phyloP scores from a whole-genome alignment of 805 yeast species.

The Lipomyces spencermartinsiae region DNA sequence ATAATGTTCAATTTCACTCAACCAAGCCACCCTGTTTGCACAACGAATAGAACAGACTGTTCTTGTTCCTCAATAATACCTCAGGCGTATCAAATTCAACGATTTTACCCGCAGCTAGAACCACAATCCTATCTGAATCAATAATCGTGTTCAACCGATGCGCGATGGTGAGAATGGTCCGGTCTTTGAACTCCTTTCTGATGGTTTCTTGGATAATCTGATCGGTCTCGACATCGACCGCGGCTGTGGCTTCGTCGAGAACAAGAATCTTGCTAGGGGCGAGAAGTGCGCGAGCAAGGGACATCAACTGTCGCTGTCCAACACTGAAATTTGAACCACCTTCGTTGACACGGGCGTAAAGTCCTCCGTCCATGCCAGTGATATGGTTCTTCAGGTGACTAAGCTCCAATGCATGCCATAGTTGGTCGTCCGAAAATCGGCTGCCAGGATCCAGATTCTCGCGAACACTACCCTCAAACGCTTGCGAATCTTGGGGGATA shows the following conservation, averaged over 20 bases:
- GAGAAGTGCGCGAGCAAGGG: constrained; percentile 82
- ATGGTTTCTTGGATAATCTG: constrained; percentile 79
- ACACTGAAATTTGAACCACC: constrained; percentile 83
- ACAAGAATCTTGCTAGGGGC: constrained; percentile 75
- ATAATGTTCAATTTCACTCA: constrained; percentile 10
- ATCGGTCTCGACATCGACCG: constrained; percentile 90
- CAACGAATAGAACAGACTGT: constrained; percentile 50
- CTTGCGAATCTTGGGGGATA: constrained; percentile 94
- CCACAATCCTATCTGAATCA: constrained; percentile 81
- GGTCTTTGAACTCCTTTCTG: constrained; percentile 68
- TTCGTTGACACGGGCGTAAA: constrained; percentile 66
- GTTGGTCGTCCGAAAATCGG: constrained; percentile 66
- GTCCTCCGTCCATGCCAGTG: constrained; percentile 57
- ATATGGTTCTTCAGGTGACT: constrained; percentile 79
- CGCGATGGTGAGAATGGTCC: constrained; percentile 87
- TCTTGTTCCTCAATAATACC: constrained; percentile 64
- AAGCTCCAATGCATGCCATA: constrained; percentile 81
- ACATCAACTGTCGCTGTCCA: constrained; percentile 85
- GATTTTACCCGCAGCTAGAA: constrained; percentile 75
- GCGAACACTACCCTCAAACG: constrained; percentile 83
- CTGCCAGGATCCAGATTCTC: constrained; percentile 85
- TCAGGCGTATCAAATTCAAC: constrained; percentile 79
- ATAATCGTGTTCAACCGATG: constrained; percentile 85
- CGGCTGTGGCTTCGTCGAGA: constrained; percentile 85
- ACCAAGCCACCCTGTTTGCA: constrained; percentile 38